Percentiles rank a stretch among this genome's conserved stretches.
These are phyloP conservation scores for Nitzschia sp. DNA, from an alignment of 108 stramenopile genomes.

Conservation along the genomic window DNA sequence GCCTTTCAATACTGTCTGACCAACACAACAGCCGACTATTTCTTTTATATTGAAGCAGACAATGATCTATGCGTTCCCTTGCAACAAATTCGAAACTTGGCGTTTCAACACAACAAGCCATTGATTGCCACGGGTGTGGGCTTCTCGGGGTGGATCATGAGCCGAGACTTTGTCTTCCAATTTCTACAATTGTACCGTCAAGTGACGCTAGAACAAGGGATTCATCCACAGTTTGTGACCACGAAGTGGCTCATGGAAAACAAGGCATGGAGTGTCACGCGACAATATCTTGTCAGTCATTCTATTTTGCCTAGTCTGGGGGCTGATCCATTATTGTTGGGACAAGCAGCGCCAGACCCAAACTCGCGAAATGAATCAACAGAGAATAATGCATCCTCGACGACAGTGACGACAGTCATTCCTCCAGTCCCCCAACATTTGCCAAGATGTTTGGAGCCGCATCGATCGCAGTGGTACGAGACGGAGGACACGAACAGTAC, in stretches of 20 bases:
- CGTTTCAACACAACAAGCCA: slow-evolving; percentile 18
- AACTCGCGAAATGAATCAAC: background rate
- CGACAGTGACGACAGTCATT: too few relatives aligned
- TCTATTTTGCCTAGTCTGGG: slow-evolving; percentile 12
- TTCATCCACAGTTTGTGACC: slow-evolving; percentile 25
- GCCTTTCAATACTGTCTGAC: slow-evolving; percentile 11
- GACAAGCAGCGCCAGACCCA: background rate
- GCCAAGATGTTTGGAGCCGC: slow-evolving; percentile 40
- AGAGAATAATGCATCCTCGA: background rate
- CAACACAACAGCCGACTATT: slow-evolving; percentile 13
- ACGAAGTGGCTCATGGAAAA: slow-evolving; percentile 19
- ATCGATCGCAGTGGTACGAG: slow-evolving; percentile 28
- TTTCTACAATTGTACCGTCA: slow-evolving; percentile 19
- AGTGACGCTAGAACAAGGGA: background rate
- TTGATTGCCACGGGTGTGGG: slow-evolving; percentile 38
- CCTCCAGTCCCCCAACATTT: slow-evolving; percentile 16
- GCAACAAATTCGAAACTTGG: slow-evolving; percentile 16
- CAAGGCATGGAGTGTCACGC: slow-evolving; percentile 34
- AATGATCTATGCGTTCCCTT: slow-evolving; percentile 37
- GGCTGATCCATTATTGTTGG: slow-evolving; percentile 4
- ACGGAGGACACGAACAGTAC: background rate
- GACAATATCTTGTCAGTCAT: slow-evolving; percentile 37
- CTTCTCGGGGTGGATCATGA: slow-evolving; percentile 40
- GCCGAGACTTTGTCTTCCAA: slow-evolving; percentile 20
- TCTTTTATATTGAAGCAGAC: slow-evolving; percentile 44